phyloP scores from a whole-genome alignment of 2,329 filamentous ascomycete species.

The Falciphora oryzae region DNA sequence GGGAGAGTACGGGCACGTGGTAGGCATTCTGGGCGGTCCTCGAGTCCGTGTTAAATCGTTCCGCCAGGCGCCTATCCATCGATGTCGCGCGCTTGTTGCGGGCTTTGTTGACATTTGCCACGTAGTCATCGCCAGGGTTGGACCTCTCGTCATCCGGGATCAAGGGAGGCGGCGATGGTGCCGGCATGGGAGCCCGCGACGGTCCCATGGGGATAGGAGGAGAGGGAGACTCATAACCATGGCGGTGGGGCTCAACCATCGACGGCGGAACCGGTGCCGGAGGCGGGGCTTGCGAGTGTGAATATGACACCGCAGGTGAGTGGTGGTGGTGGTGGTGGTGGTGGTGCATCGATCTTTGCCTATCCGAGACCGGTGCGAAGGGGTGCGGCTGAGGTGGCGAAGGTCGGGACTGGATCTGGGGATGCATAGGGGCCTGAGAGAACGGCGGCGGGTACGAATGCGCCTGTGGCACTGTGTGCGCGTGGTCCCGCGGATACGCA shows the following conservation, averaged over 20 bases:
- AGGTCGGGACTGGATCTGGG: neutral
- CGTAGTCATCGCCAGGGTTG: slow-evolving; percentile 34
- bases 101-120: slow-evolving; percentile 35
- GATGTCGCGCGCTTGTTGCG: slow-evolving; percentile 31
- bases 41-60: slow-evolving; percentile 41
- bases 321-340: slow-evolving; percentile 1
- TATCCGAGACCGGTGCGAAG: neutral
- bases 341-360: neutral
- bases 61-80: slow-evolving; percentile 44
- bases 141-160: slow-evolving; percentile 29
- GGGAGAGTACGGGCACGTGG: slow-evolving; percentile 8
- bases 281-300: slow-evolving; percentile 5
- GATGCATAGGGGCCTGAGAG: neutral
- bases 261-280: slow-evolving; percentile 12
- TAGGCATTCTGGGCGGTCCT: slow-evolving; percentile 26
- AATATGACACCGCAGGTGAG: neutral
- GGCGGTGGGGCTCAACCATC: slow-evolving; percentile 16
- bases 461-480: neutral
- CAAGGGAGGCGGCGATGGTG: slow-evolving; percentile 8
- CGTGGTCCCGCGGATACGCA: neutral
- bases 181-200: slow-evolving; percentile 1
- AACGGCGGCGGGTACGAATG: slow-evolving; percentile 7
- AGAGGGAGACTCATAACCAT: neutral
- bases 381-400: slow-evolving; percentile 6
- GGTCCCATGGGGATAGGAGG: slow-evolving; percentile 5